phyloP scores from a whole-genome alignment of 805 yeast genomes.

The Lipomyces chichibuensis region DNA sequence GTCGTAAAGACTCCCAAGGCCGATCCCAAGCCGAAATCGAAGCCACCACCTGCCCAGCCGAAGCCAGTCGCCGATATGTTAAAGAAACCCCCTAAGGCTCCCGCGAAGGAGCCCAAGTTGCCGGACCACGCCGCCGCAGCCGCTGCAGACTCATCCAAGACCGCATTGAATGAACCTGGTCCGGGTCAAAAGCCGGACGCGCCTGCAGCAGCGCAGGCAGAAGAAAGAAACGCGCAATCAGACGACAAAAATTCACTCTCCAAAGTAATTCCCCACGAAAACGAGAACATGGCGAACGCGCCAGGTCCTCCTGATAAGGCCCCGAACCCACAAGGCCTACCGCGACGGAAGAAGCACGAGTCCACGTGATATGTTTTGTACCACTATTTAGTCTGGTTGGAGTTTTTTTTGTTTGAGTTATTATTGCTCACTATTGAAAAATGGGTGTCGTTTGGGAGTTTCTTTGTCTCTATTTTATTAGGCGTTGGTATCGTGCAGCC shows the following conservation, averaged over 20 bases:
- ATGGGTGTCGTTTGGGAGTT: no score
- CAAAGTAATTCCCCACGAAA: neutral
- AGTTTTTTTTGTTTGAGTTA: no score
- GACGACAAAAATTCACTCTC: neutral
- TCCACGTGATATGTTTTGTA: neutral
- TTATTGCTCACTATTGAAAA: no score
- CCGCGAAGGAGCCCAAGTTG: neutral
- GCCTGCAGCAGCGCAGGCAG: neutral
- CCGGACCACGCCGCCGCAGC: neutral
- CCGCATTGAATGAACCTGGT: neutral
- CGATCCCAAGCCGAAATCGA: neutral
- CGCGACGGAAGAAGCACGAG: neutral
- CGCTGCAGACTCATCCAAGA: neutral
- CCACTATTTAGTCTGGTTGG: neutral
- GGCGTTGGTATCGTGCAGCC: no score
- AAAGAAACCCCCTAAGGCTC: neutral
- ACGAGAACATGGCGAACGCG: neutral
- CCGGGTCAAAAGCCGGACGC: neutral
- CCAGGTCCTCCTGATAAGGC: constrained; percentile 2
- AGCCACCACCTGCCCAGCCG: neutral
- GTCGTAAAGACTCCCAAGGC: neutral
- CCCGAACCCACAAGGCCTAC: neutral
- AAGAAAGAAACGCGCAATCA: neutral
- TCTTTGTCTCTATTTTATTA: no score
- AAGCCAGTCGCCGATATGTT: neutral